Base-by-base conservation (phyloP, 768 basidiomycete genomes). In the Hygrophoropsis aurantiaca region DNA sequence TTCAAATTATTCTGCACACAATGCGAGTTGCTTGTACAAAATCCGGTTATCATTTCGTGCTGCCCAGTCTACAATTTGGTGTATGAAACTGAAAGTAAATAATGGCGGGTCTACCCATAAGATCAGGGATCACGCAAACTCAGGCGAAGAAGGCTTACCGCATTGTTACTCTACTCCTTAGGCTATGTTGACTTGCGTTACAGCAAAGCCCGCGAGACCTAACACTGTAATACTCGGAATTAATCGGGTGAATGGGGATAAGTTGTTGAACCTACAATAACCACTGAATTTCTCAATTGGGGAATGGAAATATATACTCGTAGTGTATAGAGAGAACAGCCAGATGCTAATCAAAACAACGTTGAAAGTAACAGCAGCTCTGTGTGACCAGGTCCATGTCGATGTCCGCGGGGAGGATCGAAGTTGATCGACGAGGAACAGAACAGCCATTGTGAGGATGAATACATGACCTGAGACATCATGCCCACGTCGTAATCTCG, bases 381-480 rank as follows among this genome's bases (percentile, higher is more conserved):
- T 70, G 53, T 85, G 84, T 34, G 67, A 51, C 8, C 54, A 40
- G 5, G 75, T 58, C 74, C 79, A 81, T 21, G 54, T 44, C 7
- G 46, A 53, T 30, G 57, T 51, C 18, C 67, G 68, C 49, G 86
- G 69, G 11, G 82, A 82, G 1, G 77, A 73, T 15, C 74, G 69
- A 25, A 94, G 64, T 64, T 93, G 88, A 59, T 91, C 83, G 8
- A 80, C 75, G 34, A 97, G 77, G 64, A 97, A 88, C 20, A 95
- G 71, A 11, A 77, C 70, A 11, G 84, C 74, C 72, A 95, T 79
- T 2, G 87, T 87, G 53, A 97, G 77, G 51, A 98, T 77, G 71
- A 97, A 97, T 24, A 93, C 74, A 60, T 97, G 95, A 6, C 95
- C 95, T 0, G 92, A 94, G 11, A 97, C 81, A 58, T 98, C 95